Evolutionary conservation across 2,329 filamentous ascomycete genomes (phyloP).

Genomic region (Ceratocystis alfenasii): DNA sequence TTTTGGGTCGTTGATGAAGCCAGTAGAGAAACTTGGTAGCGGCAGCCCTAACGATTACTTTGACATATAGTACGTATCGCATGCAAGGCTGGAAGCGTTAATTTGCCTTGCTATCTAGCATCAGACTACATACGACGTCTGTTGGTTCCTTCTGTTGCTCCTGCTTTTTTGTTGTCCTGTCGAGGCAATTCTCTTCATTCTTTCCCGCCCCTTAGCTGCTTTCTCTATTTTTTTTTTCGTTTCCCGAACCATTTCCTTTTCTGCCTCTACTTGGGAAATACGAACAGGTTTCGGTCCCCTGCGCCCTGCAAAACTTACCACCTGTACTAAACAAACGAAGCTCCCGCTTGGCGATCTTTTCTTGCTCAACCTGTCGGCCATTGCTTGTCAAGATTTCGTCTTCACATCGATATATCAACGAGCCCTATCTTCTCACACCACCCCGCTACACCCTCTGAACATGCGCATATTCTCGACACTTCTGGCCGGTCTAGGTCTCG

Average conservation of each 20-base stretch:
- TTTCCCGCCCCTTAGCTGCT: background rate
- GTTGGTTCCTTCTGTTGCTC: background rate
- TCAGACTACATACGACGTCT: background rate
- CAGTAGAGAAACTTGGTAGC: slow-evolving; percentile 1
- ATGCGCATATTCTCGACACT: slow-evolving; percentile 22
- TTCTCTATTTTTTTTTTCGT: background rate
- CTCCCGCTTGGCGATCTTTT: background rate
- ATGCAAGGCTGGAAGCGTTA: slow-evolving; percentile 5
- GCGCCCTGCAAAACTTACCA: slow-evolving; percentile 6
- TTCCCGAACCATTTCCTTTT: background rate
- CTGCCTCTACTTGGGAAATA: background rate
- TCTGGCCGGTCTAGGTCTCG: slow-evolving; percentile 21
- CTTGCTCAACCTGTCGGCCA: background rate
- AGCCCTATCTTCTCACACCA: background rate
- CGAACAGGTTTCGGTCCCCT: slow-evolving; percentile 9
- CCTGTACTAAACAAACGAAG: slow-evolving; percentile 4
- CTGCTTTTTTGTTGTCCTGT: background rate
- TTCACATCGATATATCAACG: background rate
- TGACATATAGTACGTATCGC: background rate
- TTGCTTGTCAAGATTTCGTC: background rate
- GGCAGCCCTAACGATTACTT: slow-evolving; percentile 2
- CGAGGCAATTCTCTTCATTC: background rate
- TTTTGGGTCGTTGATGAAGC: background rate
- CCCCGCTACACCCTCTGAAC: background rate
- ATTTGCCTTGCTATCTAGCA: background rate